Evolutionary conservation across 2,329 filamentous ascomycete genomes (phyloP).

Genomic region (Zasmidium citrigriseum): DNA sequence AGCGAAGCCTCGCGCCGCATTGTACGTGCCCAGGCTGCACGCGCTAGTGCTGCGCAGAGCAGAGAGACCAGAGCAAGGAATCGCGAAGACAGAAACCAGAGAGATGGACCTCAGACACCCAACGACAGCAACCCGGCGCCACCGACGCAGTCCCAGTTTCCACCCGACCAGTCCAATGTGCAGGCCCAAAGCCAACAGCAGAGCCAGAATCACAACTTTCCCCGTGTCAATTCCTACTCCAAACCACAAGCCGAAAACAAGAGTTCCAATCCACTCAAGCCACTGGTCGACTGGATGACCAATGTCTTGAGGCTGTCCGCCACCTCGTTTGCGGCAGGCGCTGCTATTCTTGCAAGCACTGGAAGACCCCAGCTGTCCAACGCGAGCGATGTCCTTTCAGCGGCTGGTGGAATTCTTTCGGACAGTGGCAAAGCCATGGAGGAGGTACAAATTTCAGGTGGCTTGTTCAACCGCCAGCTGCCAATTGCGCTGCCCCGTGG

Average conservation of each 20-base stretch:
- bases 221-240: not conserved
- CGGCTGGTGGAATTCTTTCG: conserved; percentile 16
- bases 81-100: conserved; percentile 27
- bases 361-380: conserved; percentile 16
- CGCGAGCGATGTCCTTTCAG: conserved; percentile 12
- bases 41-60: conserved; percentile 36
- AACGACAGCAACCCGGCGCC: conserved; percentile 11
- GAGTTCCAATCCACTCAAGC: conserved; percentile 10
- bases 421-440: conserved; percentile 23
- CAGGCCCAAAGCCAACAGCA: conserved; percentile 9
- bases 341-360: conserved; percentile 15
- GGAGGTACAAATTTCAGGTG: conserved; percentile 13
- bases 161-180: not conserved
- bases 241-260: not conserved
- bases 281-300: conserved; percentile 25
- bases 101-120: conserved; percentile 21
- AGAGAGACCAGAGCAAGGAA: conserved; percentile 36
- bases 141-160: conserved; percentile 3
- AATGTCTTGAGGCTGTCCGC: conserved; percentile 26
- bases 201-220: conserved; percentile 1
- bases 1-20: conserved; percentile 33
- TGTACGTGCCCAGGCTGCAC: conserved; percentile 36
- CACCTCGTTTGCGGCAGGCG: conserved; percentile 16
- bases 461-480: conserved; percentile 21
- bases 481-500: conserved; percentile 35